Percentiles rank a stretch among this genome's conserved stretches.
Evolutionary conservation across 805 yeast genomes (phyloP).

Genomic region (Zygosaccharomyces gambellarensis): DNA sequence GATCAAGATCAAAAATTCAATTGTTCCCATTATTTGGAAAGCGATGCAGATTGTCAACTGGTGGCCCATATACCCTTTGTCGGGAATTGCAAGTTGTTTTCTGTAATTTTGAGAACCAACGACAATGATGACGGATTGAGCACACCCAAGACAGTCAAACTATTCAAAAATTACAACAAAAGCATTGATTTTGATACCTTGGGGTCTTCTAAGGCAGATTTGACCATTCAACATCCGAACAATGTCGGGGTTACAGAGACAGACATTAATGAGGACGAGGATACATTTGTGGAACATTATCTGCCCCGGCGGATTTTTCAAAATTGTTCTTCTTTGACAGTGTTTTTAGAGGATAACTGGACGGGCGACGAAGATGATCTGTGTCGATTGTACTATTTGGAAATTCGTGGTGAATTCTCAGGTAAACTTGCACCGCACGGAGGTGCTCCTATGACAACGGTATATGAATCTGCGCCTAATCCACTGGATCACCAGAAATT

Average conservation of each 20-base stretch:
- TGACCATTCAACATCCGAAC: conserved; percentile 57
- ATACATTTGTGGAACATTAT: conserved; percentile 71
- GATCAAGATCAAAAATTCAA: conserved; percentile 44
- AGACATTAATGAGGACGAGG: conserved; percentile 41
- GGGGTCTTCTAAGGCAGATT: conserved; percentile 44
- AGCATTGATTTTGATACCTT: conserved; percentile 70
- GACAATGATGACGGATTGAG: conserved; percentile 42
- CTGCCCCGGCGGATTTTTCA: conserved; percentile 72
- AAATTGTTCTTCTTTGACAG: conserved; percentile 59
- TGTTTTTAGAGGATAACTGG: conserved; percentile 66
- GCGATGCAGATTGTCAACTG: conserved; percentile 80
- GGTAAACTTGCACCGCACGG: conserved; percentile 11
- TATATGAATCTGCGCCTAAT: conserved; percentile 89
- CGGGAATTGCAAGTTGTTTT: conserved; percentile 66
- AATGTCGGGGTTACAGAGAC: conserved; percentile 42
- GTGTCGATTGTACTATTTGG: conserved; percentile 61
- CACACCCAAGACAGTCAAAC: conserved; percentile 65
- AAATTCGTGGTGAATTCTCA: conserved; percentile 68
- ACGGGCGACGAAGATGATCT: conserved; percentile 56
- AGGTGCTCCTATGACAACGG: conserved; percentile 56
- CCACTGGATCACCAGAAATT: conserved; percentile 74
- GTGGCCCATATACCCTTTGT: conserved; percentile 76
- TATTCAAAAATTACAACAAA: conserved; percentile 62
- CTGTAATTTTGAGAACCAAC: conserved; percentile 64
- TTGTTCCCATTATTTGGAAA: conserved; percentile 44